Base-by-base conservation (phyloP, 306 rosid genomes). In the Prunus kanzakura region DNA sequence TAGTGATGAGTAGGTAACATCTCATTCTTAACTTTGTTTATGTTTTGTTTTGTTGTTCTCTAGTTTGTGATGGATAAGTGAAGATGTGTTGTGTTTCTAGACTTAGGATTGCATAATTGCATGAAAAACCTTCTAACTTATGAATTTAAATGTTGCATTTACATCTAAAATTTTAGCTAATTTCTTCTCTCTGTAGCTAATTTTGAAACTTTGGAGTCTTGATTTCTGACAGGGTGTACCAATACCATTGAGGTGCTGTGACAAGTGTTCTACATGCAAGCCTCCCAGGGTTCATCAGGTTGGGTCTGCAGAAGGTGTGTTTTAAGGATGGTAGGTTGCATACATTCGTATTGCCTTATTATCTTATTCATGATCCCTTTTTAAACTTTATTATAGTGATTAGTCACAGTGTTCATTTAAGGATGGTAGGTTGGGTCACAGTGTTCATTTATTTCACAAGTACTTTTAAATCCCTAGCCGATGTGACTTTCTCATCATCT, bases 261-360 rank as follows among this genome's bases (percentile, higher is more conserved):
- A 91, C 82, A 93, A 90, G 67, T 93, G 97, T 71, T 83, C 77
- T 73, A 86, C 73, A 2, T 86, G 76, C 87, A 91, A 90, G 82
- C 98, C 98, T 74, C 97, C 94, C 2, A 87, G 96, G 89, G 82
- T 97, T 72, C 98, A 93, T 83, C 98, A 93, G 91, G 97, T 78
- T 88, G 94, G 67, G 94, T 93, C 50, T 93, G 97, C 84, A 83
- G 91, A 84, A 93, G 85, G 82, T 93, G 98, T 93, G 85, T 93
- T 81, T 79, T 93, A 81, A 90, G 87, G 82, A 93, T 91, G 98
- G 98, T 93, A 90, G 84, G 93, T 91, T 63, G 45, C 71, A 29
- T 82, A 35, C 49, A 61, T 47, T 61, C 10, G 45, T 35, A 29
- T 54, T 19, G 8, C 20, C 71, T 16, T 27, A 22, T 32, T 22